phyloP scores from a whole-genome alignment of 345 rosid genomes.

The Dimocarpus longan region DNA sequence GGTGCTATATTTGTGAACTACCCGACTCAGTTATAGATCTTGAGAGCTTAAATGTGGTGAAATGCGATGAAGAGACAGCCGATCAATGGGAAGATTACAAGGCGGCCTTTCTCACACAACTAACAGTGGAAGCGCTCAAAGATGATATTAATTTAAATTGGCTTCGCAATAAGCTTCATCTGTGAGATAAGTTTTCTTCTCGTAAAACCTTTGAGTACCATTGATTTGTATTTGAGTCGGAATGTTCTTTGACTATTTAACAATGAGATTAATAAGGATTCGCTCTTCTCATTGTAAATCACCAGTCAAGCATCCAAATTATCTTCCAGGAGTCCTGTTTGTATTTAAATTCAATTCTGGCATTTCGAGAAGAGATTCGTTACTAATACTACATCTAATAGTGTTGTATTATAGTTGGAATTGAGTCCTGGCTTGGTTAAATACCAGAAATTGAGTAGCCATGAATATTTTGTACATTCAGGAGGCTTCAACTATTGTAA shows the following conservation, averaged over 20 bases:
- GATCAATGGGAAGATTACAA: slow-evolving; percentile 38
- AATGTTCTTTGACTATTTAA: not conserved
- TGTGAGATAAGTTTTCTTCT: not conserved
- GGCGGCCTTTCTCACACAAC: slow-evolving; percentile 7
- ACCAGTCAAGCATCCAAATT: too few species aligned
- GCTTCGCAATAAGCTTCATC: slow-evolving; percentile 15
- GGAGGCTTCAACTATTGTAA: too few species aligned
- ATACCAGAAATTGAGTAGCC: too few species aligned
- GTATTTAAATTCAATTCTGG: too few species aligned
- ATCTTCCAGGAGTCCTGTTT: too few species aligned
- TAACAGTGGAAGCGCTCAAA: slow-evolving; percentile 14
- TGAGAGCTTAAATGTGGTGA: slow-evolving; percentile 37
- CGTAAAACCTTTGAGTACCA: not conserved
- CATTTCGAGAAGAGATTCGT: too few species aligned
- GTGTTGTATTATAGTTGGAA: too few species aligned
- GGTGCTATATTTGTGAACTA: slow-evolving; percentile 37
- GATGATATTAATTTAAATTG: slow-evolving; percentile 25
- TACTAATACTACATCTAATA: too few species aligned
- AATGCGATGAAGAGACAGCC: slow-evolving; percentile 55
- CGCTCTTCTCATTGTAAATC: too few species aligned
- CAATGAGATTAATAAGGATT: not conserved
- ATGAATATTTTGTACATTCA: too few species aligned
- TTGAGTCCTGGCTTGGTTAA: too few species aligned
- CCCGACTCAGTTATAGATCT: slow-evolving; percentile 46
- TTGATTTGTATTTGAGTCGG: not conserved